phyloP scores from a whole-genome alignment of 2,329 filamentous ascomycete genomes.

The Cryphonectria carpinicola region DNA sequence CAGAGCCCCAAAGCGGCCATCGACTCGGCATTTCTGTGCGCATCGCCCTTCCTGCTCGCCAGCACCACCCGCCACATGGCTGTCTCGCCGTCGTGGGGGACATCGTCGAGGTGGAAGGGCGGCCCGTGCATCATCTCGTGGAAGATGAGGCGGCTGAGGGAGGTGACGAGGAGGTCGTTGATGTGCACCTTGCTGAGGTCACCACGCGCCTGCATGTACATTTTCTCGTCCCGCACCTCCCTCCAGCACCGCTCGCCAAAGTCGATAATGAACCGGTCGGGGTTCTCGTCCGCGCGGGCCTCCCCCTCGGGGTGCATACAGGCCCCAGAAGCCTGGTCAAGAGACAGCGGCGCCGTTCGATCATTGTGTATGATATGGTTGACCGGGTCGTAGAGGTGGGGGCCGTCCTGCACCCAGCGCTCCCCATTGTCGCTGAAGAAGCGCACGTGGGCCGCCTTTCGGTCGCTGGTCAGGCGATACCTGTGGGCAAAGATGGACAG shows the following conservation, averaged over 20 bases:
- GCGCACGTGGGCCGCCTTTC: conserved; percentile 11
- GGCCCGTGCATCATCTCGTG: conserved; percentile 20
- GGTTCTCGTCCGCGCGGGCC: conserved; percentile 11
- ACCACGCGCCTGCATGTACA: background rate
- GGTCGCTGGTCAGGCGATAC: background rate
- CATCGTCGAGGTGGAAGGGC: conserved; percentile 20
- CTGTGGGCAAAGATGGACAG: conserved; percentile 10
- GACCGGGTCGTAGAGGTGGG: conserved; percentile 14
- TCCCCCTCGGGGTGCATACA: background rate
- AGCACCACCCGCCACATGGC: conserved; percentile 19
- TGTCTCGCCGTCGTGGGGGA: background rate
- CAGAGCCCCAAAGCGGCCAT: conserved; percentile 17
- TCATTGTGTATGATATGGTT: conserved; percentile 16
- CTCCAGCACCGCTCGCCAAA: conserved; percentile 15
- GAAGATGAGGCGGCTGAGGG: conserved; percentile 16
- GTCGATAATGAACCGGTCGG: conserved; percentile 19
- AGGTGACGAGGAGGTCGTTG: conserved; percentile 18
- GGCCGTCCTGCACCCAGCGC: conserved; percentile 11
- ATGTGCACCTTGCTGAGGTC: conserved; percentile 1
- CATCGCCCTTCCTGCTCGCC: conserved; percentile 21
- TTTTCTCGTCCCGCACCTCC: conserved; percentile 4
- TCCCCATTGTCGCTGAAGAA: conserved; percentile 15
- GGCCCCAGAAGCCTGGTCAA: conserved; percentile 15
- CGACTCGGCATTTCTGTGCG: conserved; percentile 24
- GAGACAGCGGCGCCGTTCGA: background rate